phyloP scores from a whole-genome alignment of 441 rosid species.

The Pelargonium exstipulatum region DNA sequence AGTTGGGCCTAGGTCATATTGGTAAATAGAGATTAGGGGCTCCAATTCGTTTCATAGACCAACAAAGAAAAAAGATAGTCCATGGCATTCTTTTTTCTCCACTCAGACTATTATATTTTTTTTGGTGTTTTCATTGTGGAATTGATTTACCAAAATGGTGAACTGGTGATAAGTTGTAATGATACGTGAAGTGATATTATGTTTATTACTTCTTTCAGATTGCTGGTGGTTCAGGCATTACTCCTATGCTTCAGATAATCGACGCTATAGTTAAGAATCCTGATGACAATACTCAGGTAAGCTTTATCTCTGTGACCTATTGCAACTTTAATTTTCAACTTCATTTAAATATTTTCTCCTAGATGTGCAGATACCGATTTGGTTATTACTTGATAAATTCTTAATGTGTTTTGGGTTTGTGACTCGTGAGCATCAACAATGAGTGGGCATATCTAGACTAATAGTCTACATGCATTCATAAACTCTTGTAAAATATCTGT shows the following conservation, averaged over 20 bases:
- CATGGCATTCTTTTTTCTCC: neutral
- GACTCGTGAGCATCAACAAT: neutral
- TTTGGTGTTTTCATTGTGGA: neutral
- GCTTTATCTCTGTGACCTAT: constrained; percentile 15
- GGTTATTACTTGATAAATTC: neutral
- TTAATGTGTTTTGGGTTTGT: neutral
- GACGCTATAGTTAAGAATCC: constrained; percentile 88
- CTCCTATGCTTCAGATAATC: constrained; percentile 96
- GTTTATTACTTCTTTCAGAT: constrained; percentile 36
- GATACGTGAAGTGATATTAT: neutral
- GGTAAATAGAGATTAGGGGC: neutral
- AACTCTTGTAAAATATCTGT: neutral
- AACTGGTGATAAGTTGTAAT: neutral
- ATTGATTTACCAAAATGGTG: neutral
- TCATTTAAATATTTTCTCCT: constrained; percentile 6
- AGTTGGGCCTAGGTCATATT: neutral
- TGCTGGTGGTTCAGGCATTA: constrained; percentile 95
- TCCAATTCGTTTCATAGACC: constrained; percentile 8
- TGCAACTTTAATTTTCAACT: constrained; percentile 9
- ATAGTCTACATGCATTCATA: neutral
- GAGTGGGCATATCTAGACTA: neutral
- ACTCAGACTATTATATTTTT: constrained; percentile 2
- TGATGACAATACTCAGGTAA: constrained; percentile 84
- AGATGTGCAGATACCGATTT: neutral
- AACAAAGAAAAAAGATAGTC: neutral